Conservation (phyloP, 331 rosid species). For the Phaseolus coccineus region DNA sequence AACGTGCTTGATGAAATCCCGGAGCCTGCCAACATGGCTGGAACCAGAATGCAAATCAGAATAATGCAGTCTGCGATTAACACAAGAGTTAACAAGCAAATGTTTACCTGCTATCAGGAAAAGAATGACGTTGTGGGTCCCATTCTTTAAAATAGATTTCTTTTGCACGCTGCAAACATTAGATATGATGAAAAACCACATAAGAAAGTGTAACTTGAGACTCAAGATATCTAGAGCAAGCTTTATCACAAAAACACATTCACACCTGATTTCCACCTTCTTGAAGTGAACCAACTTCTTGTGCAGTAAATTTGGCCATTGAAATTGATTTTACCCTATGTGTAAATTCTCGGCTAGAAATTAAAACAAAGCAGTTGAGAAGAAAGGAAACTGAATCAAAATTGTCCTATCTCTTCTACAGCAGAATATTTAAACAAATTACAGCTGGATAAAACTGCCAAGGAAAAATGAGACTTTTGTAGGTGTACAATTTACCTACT, state of each 20-base stretch:
- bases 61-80: constrained; percentile 31
- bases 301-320: constrained; percentile 87
- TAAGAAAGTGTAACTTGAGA: constrained; percentile 31
- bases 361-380: constrained; percentile 36
- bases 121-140: constrained; percentile 77
- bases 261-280: constrained; percentile 94
- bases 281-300: constrained; percentile 91
- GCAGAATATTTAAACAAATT: constrained; percentile 35
- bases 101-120: constrained; percentile 82
- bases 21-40: constrained; percentile 86
- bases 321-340: constrained; percentile 94
- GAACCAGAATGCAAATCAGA: constrained; percentile 60
- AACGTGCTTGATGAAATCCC: constrained; percentile 87
- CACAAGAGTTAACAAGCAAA: constrained; percentile 15
- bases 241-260: constrained; percentile 32
- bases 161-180: constrained; percentile 68
- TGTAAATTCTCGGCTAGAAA: constrained; percentile 92
- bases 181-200: constrained; percentile 40
- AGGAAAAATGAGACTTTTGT: constrained; percentile 25
- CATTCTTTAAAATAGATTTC: constrained; percentile 84
- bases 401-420: constrained; percentile 20
- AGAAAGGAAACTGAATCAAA: background rate
- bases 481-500: background rate
- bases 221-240: constrained; percentile 26
- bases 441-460: background rate